phyloP scores from a whole-genome alignment of 176 grass and related monocot genomes.

The Pontederia paniculata region DNA sequence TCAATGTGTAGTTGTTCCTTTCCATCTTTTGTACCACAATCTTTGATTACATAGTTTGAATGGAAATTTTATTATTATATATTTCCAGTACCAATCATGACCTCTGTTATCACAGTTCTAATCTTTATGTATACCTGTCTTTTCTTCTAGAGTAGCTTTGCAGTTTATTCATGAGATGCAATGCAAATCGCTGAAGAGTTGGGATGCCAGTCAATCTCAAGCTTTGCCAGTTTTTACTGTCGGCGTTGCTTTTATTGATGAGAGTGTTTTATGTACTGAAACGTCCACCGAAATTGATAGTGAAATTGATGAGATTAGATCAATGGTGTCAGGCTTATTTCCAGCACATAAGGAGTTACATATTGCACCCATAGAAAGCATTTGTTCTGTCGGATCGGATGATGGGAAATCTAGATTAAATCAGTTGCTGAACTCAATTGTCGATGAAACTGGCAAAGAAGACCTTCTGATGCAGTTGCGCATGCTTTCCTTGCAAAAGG shows the following conservation, averaged over 20 bases:
- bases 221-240: conserved; percentile 53
- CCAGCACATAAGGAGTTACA: conserved; percentile 39
- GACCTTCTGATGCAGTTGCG: conserved; percentile 53
- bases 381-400: conserved; percentile 30
- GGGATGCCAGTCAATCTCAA: conserved; percentile 80
- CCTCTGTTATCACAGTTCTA: not conserved
- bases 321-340: conserved; percentile 29
- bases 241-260: conserved; percentile 60
- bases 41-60: too few relatives aligned
- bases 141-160: conserved; percentile 44
- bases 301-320: conserved; percentile 36
- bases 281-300: conserved; percentile 16
- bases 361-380: conserved; percentile 31
- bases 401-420: conserved; percentile 22
- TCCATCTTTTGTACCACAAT: not conserved
- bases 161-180: conserved; percentile 89
- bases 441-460: conserved; percentile 69
- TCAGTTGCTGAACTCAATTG: conserved; percentile 32
- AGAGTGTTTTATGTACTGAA: conserved; percentile 23
- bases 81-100: not conserved
- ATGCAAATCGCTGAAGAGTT: conserved; percentile 50
- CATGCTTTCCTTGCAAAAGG: conserved; percentile 72
- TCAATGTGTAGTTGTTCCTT: not conserved
- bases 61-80: too few relatives aligned
- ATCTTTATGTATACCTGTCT: not conserved